Evolutionary conservation across 306 rosid genomes (phyloP).

Genomic region (Castanea sativa): DNA sequence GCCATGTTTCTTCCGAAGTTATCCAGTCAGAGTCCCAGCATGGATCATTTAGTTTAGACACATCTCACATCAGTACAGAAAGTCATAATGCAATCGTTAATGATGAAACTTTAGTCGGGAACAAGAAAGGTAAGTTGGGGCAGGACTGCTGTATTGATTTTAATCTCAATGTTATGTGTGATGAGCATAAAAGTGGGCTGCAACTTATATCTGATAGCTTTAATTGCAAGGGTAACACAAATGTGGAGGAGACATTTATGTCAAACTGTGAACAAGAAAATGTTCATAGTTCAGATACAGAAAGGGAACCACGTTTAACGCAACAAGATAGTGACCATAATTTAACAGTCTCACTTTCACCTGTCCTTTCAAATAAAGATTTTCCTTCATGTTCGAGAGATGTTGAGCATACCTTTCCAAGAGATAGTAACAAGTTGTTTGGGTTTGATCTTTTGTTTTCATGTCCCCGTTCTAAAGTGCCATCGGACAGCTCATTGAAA

Average conservation of each 20-base stretch:
- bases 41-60: constrained; percentile 34
- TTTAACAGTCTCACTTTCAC: constrained; percentile 1
- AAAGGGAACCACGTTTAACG: constrained; percentile 31
- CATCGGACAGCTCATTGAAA: constrained; percentile 21
- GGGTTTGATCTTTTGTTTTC: constrained; percentile 40
- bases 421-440: constrained; percentile 43
- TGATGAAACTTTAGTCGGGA: constrained; percentile 20
- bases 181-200: constrained; percentile 38
- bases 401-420: constrained; percentile 21
- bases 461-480: constrained; percentile 25
- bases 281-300: constrained; percentile 13
- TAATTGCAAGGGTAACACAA: constrained; percentile 26
- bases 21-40: constrained; percentile 52
- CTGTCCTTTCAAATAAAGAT: constrained; percentile 26
- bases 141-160: constrained; percentile 47
- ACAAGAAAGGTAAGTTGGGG: constrained; percentile 37
- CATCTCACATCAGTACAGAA: constrained; percentile 39
- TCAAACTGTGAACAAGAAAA: constrained; percentile 17
- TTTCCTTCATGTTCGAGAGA: constrained; percentile 32
- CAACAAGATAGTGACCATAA: constrained; percentile 26
- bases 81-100: constrained; percentile 31
- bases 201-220: constrained; percentile 29
- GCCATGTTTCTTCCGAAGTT: constrained; percentile 58
- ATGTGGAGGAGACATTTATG: constrained; percentile 33
- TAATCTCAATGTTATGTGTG: constrained; percentile 45